A percentile compares a stretch with the other conserved stretches of the same genome.
Evolutionary conservation across 306 rosid genomes (phyloP).

Genomic region (Alnus rubra): DNA sequence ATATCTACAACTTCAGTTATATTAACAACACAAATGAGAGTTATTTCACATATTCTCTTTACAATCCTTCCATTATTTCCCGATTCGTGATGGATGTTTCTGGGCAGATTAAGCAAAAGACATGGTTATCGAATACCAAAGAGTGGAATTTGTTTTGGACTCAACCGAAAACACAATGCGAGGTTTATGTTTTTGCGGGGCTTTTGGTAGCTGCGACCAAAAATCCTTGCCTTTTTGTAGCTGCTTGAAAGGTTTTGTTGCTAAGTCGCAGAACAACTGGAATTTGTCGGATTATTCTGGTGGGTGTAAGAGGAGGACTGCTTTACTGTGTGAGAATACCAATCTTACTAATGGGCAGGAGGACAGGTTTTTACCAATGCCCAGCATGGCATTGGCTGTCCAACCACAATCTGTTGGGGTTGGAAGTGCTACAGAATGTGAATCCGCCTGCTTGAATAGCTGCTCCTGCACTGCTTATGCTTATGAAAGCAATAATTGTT

Average conservation of each 20-base stretch:
- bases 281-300: neutral
- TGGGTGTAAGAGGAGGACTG: neutral
- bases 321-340: slow-evolving; percentile 21
- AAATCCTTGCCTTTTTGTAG: neutral
- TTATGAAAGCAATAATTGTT: slow-evolving; percentile 37
- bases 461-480: slow-evolving; percentile 70
- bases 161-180: neutral
- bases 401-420: slow-evolving; percentile 20
- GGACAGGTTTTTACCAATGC: slow-evolving; percentile 42
- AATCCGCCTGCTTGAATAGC: slow-evolving; percentile 41
- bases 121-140: neutral
- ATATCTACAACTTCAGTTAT: neutral
- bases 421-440: slow-evolving; percentile 44
- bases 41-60: neutral
- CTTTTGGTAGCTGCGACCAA: neutral
- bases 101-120: neutral
- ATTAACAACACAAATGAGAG: neutral
- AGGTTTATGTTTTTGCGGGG: neutral
- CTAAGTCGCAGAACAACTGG: neutral
- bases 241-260: neutral
- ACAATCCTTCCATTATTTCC: neutral
- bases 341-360: slow-evolving; percentile 13
- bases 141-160: neutral
- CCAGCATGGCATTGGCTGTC: slow-evolving; percentile 40
- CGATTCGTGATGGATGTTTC: neutral